Evolutionary conservation across 2,329 filamentous ascomycete genomes (phyloP), one percentile per base, ranked within the genome.

Genomic region (Aspergillus niger): DNA sequence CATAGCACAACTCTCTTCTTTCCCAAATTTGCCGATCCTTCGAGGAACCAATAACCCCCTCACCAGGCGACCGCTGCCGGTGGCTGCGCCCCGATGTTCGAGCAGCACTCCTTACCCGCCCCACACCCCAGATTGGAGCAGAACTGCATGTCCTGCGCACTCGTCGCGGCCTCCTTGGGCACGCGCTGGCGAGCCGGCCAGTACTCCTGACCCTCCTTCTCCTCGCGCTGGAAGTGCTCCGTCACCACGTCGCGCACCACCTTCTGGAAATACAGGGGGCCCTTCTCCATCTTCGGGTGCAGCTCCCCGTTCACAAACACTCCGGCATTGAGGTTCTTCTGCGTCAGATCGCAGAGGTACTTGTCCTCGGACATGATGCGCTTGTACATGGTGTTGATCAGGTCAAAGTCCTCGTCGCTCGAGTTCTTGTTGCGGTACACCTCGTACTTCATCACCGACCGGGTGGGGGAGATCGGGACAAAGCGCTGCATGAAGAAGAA

Each of bases 401-500:
- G 68, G 5, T 81, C 74, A 68, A 89, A 89, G 58, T 86, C 81
- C 32, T 83, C 83, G 32, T 87, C 82, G 17, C 77, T 80, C 2
- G 85, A 80, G 69, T 82, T 74, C 70, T 84, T 85, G 79, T 88
- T 83, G 60, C 86, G 81, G 78, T 81, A 89, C 43, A 89, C 83
- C 69, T 89, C 85, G 72, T 88, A 88, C 63, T 80, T 79, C 81
- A 89, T 87, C 22, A 76, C 75, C 5, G 80, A 82, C 43, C 76
- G 81, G 47, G 75, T 79, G 0, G 86, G 78, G 0, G 79, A 77
- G 51, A 75, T 79, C 6, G 87, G 86, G 11, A 88, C 79, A 69
- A 87, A 86, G 59, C 85, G 79, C 70, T 88, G 85, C 65, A 88
- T 85, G 76, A 86, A 86, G 77, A 89, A 85, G 73, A 87, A 87